Percentiles rank a stretch among this genome's conserved stretches.
Conservation (phyloP, 768 basidiomycete species). For the Suillus subalutaceus region DNA sequence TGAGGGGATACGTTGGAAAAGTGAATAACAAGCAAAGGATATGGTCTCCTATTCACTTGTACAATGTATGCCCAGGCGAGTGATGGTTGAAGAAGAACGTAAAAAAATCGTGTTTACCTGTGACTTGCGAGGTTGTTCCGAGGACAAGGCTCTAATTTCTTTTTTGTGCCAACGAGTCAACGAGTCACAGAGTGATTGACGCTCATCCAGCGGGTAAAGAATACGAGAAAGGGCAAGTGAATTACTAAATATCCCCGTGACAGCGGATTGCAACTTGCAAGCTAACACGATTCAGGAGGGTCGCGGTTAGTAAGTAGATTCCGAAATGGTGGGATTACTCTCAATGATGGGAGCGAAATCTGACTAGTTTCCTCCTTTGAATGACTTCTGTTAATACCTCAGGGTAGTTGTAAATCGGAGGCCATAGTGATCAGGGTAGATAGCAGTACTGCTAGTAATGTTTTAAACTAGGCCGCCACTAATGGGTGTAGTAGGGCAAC, state of each 20-base stretch:
- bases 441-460: too few species aligned
- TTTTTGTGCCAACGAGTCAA: too few species aligned
- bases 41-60: not conserved
- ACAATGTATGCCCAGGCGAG: not conserved
- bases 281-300: not conserved
- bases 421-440: too few species aligned
- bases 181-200: too few species aligned
- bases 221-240: not conserved
- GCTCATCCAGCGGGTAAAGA: too few species aligned
- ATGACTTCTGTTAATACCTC: too few species aligned
- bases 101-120: not conserved
- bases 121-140: not conserved
- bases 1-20: not conserved
- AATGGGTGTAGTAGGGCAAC: too few species aligned
- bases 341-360: not conserved
- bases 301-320: not conserved
- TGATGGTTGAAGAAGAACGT: not conserved
- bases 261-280: not conserved
- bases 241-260: not conserved
- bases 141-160: too few species aligned
- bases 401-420: too few species aligned
- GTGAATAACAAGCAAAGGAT: too few species aligned
- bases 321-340: not conserved
- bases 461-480: too few species aligned
- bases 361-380: too few species aligned